Evolutionary conservation across 208 protist species (phyloP).

Genomic region (Acanthamoeba triangularis): DNA sequence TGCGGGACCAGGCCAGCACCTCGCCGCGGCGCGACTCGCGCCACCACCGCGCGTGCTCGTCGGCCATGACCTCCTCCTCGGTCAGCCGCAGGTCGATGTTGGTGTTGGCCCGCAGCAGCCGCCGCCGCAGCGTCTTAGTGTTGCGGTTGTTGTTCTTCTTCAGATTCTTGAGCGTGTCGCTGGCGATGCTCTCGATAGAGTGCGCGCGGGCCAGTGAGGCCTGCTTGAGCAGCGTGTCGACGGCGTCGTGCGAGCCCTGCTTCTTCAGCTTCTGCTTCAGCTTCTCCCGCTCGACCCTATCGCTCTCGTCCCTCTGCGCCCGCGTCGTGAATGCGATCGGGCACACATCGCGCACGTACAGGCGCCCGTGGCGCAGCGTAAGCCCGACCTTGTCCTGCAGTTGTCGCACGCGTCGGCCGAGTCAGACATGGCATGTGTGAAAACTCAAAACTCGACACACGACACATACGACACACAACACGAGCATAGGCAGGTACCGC

Average conservation of each 20-base stretch:
- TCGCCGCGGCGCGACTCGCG: not conserved
- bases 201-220: not conserved
- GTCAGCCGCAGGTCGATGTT: not conserved
- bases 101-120: not conserved
- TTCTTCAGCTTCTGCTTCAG: not conserved
- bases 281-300: not conserved
- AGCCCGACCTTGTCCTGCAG: constrained; percentile 2
- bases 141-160: not conserved
- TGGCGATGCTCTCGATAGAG: not conserved
- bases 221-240: not conserved
- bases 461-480: not conserved
- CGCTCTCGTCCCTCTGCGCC: not conserved
- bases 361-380: not conserved
- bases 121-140: not conserved
- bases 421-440: too few relatives aligned
- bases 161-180: not conserved
- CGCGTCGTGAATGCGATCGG: not conserved
- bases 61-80: not conserved
- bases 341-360: constrained; percentile 30
- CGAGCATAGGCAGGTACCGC: not conserved
- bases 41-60: not conserved
- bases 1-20: constrained; percentile 39
- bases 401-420: too few relatives aligned
- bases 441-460: too few relatives aligned
- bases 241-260: not conserved